Percentiles rank a stretch among this genome's conserved stretches.
Conservation (phyloP, 2,329 filamentous ascomycete genomes). For the Ophiosphaerella narmari region DNA sequence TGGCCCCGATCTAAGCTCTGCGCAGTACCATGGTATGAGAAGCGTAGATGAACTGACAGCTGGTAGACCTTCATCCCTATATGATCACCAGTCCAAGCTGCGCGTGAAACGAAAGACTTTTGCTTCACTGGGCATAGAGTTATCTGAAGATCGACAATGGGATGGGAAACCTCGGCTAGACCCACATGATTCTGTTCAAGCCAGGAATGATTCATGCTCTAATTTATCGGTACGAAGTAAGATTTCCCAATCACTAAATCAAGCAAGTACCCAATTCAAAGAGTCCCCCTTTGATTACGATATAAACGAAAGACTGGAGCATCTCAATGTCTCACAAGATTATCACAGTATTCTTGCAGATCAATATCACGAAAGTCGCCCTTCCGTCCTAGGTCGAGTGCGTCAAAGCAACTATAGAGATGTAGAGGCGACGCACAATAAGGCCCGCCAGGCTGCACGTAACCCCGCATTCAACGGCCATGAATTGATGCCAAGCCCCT, state of each 20-base stretch:
- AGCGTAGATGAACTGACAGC: conserved; percentile 23
- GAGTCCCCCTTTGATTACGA: conserved; percentile 23
- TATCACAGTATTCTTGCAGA: conserved; percentile 34
- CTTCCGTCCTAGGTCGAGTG: background rate
- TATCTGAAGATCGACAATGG: conserved; percentile 8
- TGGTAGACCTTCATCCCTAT: conserved; percentile 13
- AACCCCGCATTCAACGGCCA: conserved; percentile 5
- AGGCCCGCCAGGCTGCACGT: no score
- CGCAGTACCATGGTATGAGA: conserved; percentile 18
- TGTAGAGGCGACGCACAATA: no score
- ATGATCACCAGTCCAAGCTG: conserved; percentile 2
- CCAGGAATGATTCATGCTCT: background rate
- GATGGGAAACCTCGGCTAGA: conserved; percentile 2
- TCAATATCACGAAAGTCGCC: conserved; percentile 25
- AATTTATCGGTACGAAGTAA: conserved; percentile 13
- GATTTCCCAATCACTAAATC: conserved; percentile 17
- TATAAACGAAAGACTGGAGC: conserved; percentile 23
- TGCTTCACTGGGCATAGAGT: conserved; percentile 21
- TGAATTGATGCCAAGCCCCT: conserved; percentile 17
- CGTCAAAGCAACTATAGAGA: background rate
- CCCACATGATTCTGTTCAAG: background rate
- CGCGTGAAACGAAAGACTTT: conserved; percentile 2
- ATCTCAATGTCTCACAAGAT: conserved; percentile 36
- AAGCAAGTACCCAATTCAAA: conserved; percentile 13
- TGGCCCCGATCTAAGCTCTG: conserved; percentile 4